These are phyloP conservation scores for Nevesoporus exiguus DNA, from an alignment of 768 basidiomycete species.

Conservation along the genomic window DNA sequence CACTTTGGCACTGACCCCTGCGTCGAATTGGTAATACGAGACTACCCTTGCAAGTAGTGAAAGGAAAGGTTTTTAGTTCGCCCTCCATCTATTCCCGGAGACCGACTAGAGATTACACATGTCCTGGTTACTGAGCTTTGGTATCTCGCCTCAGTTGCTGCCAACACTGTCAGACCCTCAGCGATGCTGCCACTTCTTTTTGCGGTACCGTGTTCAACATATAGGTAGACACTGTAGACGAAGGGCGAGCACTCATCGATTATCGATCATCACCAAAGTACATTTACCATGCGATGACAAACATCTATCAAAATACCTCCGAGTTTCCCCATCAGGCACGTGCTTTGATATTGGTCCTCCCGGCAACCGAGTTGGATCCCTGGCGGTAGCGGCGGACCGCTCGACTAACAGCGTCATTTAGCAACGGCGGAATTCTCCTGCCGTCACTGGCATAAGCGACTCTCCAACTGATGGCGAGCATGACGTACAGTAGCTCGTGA, in stretches of 20 bases:
- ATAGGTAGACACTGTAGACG: not conserved
- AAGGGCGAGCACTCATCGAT: slow-evolving; percentile 6
- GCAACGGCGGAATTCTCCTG: slow-evolving; percentile 30
- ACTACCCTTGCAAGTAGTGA: no score
- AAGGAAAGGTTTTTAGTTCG: no score
- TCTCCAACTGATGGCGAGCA: slow-evolving; percentile 9
- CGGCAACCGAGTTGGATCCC: not conserved
- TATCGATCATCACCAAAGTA: slow-evolving; percentile 31
- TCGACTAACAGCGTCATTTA: slow-evolving; percentile 14
- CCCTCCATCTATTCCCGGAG: no score
- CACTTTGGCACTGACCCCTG: no score
- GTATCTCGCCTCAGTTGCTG: no score
- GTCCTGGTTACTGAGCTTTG: no score
- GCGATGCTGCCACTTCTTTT: no score
- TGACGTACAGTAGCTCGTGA: slow-evolving; percentile 39
- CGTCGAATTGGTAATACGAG: no score
- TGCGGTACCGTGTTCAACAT: not conserved
- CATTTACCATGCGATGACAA: slow-evolving; percentile 30
- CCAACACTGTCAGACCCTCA: no score
- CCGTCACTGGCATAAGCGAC: slow-evolving; percentile 35
- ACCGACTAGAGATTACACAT: no score
- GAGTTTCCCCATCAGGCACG: slow-evolving; percentile 31
- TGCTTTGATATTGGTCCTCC: slow-evolving; percentile 24
- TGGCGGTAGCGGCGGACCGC: not conserved
- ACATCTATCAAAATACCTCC: slow-evolving; percentile 25